Percentiles rank a stretch among this genome's conserved stretches.
Conservation (phyloP, 2,329 filamentous ascomycete species). For the Monosporascus sp. region DNA sequence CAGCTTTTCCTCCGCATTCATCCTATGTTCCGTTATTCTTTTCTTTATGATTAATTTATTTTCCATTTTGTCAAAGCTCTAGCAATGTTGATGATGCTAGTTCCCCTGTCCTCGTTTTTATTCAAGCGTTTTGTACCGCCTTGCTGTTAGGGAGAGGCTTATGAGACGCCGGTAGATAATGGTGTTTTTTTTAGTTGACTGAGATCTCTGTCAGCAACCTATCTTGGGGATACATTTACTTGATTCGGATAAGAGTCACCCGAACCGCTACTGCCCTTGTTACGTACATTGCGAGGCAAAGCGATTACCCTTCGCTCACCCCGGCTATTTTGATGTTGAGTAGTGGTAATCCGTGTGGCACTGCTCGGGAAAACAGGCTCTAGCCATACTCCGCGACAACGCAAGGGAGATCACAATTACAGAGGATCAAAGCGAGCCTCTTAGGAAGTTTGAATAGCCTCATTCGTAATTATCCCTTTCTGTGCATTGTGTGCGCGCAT, state of each 20-base stretch:
- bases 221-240: constrained; percentile 3
- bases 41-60: too few species aligned
- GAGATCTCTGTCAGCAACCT: neutral
- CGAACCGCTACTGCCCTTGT: constrained; percentile 9
- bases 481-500: neutral
- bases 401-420: neutral
- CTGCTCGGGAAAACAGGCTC: neutral
- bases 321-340: neutral
- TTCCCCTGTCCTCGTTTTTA: neutral
- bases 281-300: neutral
- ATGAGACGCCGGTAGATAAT: too few species aligned
- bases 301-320: neutral
- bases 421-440: neutral
- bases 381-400: neutral
- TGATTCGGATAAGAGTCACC: constrained; percentile 15
- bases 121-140: neutral
- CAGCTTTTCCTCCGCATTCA: too few species aligned
- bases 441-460: neutral
- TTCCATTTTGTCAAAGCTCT: neutral
- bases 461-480: neutral
- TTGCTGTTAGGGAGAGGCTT: neutral
- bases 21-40: too few species aligned
- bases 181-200: neutral
- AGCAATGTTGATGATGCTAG: neutral
- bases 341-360: neutral